Base-by-base conservation (phyloP, 1,139 yeast genomes). In the Candida buenavistaensis region DNA sequence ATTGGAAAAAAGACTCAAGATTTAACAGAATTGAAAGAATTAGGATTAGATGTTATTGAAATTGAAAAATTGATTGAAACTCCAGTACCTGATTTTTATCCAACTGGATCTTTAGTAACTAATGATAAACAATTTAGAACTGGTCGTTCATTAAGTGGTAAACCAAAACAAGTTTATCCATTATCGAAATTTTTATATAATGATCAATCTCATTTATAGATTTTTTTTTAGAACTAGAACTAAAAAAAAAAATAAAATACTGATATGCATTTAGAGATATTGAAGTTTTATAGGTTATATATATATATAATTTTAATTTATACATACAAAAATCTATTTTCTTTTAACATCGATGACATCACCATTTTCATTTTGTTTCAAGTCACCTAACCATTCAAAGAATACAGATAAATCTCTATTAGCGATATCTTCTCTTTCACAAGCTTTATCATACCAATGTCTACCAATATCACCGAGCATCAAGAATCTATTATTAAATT, bases 381-480 rank as follows among this genome's bases (percentile, higher is more conserved):
- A 45, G 13, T 61, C 60, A 2, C 69, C 75, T 32, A 69, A 55
- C 72, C 74, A 69, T 46, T 69, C 71, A 41, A 55, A 69, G 41
- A 69, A 62, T 2, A 69, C 75, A n/a, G 64, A 72, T 53, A 69
- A 65, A 49, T 69, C 75, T 31, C 68, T 58, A 40, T 52, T 55
- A 28, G 72, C 75, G 29, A 68, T 45, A 37, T 65, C 67, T n/a
- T 59, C 60, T 27, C 66, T 51, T 47, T 69, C 73, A 44, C 73
- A 67, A 8, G 75, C 75, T 44, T 57, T 60, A 40, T 68, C 70
- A 41, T 69, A 69, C 73, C 73, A 68, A 35, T 61, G 54, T 48
- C 57, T 63, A 26, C 71, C 57, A 28, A 62, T 50, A 30, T 66
- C 75, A 11, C 75, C 75, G 49, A 69, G 54, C 43, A 48, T 69